phyloP scores from a whole-genome alignment of 225 moss, liverwort and hornwort genomes.

The Bryum argenteum region DNA sequence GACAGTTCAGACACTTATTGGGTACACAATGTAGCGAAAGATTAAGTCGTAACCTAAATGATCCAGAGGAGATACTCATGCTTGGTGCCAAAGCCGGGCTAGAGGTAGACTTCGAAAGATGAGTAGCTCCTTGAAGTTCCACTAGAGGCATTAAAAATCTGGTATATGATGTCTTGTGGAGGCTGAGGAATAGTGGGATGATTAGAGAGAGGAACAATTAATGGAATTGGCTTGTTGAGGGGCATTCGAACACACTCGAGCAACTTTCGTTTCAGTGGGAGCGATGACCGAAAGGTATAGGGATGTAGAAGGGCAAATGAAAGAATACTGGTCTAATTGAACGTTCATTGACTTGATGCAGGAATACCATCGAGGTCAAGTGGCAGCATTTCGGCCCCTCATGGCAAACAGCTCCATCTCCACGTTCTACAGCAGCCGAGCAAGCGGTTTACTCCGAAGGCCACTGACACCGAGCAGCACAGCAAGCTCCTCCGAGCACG shows the following conservation, averaged over 20 bases:
- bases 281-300: background rate
- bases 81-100: background rate
- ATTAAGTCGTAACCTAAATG: background rate
- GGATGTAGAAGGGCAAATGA: background rate
- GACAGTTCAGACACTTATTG: background rate
- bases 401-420: constrained; percentile 55
- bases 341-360: constrained; percentile 15
- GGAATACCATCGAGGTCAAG: constrained; percentile 53
- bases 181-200: background rate
- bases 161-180: background rate
- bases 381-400: constrained; percentile 54
- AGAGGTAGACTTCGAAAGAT: background rate
- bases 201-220: background rate
- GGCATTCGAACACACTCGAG: background rate
- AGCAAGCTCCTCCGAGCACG: constrained; percentile 61
- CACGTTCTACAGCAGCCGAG: constrained; percentile 59
- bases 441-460: constrained; percentile 48
- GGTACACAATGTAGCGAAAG: background rate
- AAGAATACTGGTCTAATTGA: background rate
- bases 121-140: background rate
- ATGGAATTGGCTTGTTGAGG: background rate
- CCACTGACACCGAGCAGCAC: constrained; percentile 60
- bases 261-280: background rate
- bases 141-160: background rate
- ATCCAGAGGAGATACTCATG: background rate